Evolutionary conservation across 805 yeast species (phyloP), one percentile per base, ranked within the genome.

Genomic region (Hermanozyma aechmeae): DNA sequence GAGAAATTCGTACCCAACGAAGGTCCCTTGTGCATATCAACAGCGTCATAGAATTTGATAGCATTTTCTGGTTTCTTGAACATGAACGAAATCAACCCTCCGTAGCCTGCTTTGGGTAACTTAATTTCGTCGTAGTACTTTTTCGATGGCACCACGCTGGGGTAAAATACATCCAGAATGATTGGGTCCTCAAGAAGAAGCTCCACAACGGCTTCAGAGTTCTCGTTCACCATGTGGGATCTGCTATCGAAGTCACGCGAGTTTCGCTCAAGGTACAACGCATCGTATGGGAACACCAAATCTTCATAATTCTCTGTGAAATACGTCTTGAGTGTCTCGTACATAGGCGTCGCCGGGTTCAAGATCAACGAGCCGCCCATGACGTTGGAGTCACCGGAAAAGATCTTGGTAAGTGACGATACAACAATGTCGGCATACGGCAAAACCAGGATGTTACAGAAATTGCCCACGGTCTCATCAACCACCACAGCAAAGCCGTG

Each of bases 381-480:
- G 29, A 89, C 96, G 47, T 89, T 86, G 18, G 95, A 79, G 51
- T 85, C 96, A 15, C 97, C 96, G 21, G 89, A 77, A 50, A 92
- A 92, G 12, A 87, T 81, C 51, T 92, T 92, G 8, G 96, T 87
- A 37, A 92, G 64, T 6, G 96, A 84, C 18, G 89, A 73, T 19
- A 79, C 92, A 11, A 83, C 80, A 28, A 87, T 69, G 53, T 92
- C 99, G n/a, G 84, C 78, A 50, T 73, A 80, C 13, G 84, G 80
- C 33, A 85, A 61, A 4, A 81, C 81, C 41, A 84, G 81, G 28
- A 86, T 70, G 54, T 92, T 92, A 36, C 81, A 66, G 47, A 85
- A 79, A 45, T 92, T 92, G 11, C 96, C 96, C 14, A 87, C 81
- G 1, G 97, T 92, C 49, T 92, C 98, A 56, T 92, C 98, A 23